Base-by-base conservation (phyloP, 179 eudicot species). In the Carnegiea gigantea region DNA sequence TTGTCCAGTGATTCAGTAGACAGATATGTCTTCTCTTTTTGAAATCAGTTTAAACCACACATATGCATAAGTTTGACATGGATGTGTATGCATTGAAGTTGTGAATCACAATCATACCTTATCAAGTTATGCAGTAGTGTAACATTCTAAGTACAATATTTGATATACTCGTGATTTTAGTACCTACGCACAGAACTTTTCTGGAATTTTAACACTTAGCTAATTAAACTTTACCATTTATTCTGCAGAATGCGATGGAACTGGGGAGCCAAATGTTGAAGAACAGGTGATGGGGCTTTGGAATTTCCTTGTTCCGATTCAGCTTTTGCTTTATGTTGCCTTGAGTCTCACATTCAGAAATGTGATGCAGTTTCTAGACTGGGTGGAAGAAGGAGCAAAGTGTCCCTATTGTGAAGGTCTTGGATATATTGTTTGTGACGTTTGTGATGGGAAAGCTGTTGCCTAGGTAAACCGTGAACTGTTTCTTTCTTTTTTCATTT, bases 171-270 rank as follows among this genome's bases (percentile, higher is more conserved):
- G 2, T n/a, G 44, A 40, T 51, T 51, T 51, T 51, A 51, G 17
- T 51, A 5, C 1, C 6, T 15, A 14, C 1, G 71, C 71, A 26
- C 18, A 26, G 38, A 11, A 24, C 1, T 3, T n/a, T 28, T 12
- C 17, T 67, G 24, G 70, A 65, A 65, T 40, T 57, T 36, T 44
- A 77, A 18, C 79, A 54, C 24, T 75, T 23, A 1, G 44, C 78
- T 77, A 21, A n/a, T 33, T n/a, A 13, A 74, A 33, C 54, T 51
- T 44, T 24, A 74, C 73, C 21, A 70, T 77, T 77, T 77, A 79
- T 82, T 54, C 83, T 84, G 88, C 95, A 96, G 99, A 94, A 84
- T 96, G 99, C 83, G 99, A 96, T 76, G 99, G 99, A 76, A 88
- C 91, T 12, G 98, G 99, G 8, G 99, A 96, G 72, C 93, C 97